Evolutionary conservation across 2,329 filamentous ascomycete genomes (phyloP).

Genomic region (Fusarium aywerte): DNA sequence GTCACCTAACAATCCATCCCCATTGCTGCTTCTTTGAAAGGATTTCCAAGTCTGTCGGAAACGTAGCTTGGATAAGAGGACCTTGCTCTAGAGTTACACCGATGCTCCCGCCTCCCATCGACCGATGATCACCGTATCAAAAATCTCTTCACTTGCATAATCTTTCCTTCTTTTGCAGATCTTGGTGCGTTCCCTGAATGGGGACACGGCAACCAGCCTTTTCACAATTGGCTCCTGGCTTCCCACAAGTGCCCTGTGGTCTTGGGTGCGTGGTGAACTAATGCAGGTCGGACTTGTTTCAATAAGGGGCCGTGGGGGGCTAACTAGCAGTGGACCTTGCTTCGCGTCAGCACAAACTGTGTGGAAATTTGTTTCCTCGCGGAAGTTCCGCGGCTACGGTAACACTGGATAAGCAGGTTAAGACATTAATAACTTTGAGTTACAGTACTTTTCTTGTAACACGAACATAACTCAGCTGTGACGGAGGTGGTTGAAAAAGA

Average conservation of each 20-base stretch:
- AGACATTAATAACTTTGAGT: neutral
- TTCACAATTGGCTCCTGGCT: slow-evolving; percentile 34
- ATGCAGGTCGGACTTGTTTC: slow-evolving; percentile 43
- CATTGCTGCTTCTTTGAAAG: neutral
- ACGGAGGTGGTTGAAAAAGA: slow-evolving; percentile 16
- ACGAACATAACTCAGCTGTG: slow-evolving; percentile 3
- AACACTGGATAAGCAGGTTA: neutral
- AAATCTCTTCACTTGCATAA: slow-evolving; percentile 32
- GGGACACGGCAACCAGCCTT: slow-evolving; percentile 14
- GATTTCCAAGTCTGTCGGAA: neutral
- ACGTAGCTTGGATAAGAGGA: neutral
- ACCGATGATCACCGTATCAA: neutral
- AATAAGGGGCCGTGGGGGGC: slow-evolving; percentile 26
- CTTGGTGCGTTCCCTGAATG: slow-evolving; percentile 20
- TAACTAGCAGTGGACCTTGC: slow-evolving; percentile 3
- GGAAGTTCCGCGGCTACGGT: neutral
- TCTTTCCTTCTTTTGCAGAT: slow-evolving; percentile 4
- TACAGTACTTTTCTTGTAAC: neutral
- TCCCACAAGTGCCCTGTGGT: slow-evolving; percentile 34
- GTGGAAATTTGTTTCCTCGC: slow-evolving; percentile 28
- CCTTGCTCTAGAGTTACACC: neutral
- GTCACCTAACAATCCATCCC: neutral
- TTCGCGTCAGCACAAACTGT: neutral
- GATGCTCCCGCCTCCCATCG: neutral
- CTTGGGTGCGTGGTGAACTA: slow-evolving; percentile 31